phyloP scores from a whole-genome alignment of 1,139 yeast genomes.

The Hyphopichia burtonii region DNA sequence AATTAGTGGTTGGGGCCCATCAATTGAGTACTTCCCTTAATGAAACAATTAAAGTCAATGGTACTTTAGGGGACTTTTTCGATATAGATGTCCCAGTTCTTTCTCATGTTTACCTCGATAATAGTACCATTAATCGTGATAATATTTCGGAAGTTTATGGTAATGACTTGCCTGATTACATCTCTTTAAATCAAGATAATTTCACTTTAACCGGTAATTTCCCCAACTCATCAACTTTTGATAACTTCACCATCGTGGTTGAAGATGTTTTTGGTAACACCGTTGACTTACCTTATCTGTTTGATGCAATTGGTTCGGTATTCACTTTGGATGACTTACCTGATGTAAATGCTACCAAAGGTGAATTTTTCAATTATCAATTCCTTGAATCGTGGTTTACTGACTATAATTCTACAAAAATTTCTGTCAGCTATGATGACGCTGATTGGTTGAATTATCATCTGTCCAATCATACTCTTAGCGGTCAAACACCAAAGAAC shows the following conservation, averaged over 20 bases:
- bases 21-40: slow-evolving; percentile 64
- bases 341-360: slow-evolving; percentile 66
- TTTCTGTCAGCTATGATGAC: slow-evolving; percentile 44
- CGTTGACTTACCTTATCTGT: slow-evolving; percentile 56
- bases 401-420: slow-evolving; percentile 47
- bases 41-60: slow-evolving; percentile 57
- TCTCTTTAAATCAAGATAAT: slow-evolving; percentile 42
- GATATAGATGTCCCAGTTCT: slow-evolving; percentile 59
- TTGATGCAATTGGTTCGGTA: slow-evolving; percentile 47
- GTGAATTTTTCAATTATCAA: slow-evolving; percentile 54
- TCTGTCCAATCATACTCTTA: slow-evolving; percentile 59
- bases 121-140: slow-evolving; percentile 36
- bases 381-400: slow-evolving; percentile 56
- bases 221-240: slow-evolving; percentile 44
- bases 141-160: slow-evolving; percentile 57
- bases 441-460: slow-evolving; percentile 68
- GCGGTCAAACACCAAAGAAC: slow-evolving; percentile 64
- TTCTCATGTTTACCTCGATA: slow-evolving; percentile 60
- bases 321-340: slow-evolving; percentile 54
- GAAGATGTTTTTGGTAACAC: slow-evolving; percentile 64
- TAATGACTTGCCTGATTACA: slow-evolving; percentile 60
- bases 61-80: slow-evolving; percentile 60
- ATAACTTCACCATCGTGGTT: slow-evolving; percentile 56
- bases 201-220: slow-evolving; percentile 57
- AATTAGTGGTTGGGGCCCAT: slow-evolving; percentile 84